These are phyloP conservation scores for Scheffersomyces titani DNA, from an alignment of 1,139 yeast species.

Conservation along the genomic window DNA sequence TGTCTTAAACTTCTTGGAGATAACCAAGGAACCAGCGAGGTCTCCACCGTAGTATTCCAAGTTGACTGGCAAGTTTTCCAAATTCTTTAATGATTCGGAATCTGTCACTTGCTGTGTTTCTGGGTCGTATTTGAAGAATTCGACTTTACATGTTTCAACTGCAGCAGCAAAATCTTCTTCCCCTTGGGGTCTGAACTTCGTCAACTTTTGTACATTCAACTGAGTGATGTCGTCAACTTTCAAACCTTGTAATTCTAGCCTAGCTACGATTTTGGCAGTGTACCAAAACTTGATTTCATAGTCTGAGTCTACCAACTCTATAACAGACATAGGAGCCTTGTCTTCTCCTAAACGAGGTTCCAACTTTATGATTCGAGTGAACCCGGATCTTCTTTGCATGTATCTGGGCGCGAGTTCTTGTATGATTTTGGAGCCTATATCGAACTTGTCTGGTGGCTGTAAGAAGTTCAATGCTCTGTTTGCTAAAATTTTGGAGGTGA, in stretches of 20 bases:
- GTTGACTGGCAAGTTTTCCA: conserved; percentile 35
- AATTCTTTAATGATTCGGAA: conserved; percentile 26
- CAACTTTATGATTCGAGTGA: conserved; percentile 78
- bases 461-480: conserved; percentile 34
- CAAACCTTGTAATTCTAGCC: conserved; percentile 66
- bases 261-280: conserved; percentile 78
- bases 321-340: conserved; percentile 84
- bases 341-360: conserved; percentile 87
- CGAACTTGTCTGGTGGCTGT: conserved; percentile 42
- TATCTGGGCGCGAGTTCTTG: conserved; percentile 68
- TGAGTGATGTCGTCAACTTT: conserved; percentile 63
- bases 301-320: conserved; percentile 80
- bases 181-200: conserved; percentile 50
- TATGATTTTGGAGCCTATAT: conserved; percentile 58
- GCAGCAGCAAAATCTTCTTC: conserved; percentile 55
- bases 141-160: conserved; percentile 63
- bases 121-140: conserved; percentile 21
- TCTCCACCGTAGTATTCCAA: conserved; percentile 29
- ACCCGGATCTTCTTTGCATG: conserved; percentile 69
- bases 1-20: conserved; percentile 39
- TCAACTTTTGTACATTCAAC: conserved; percentile 56
- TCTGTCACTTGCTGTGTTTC: conserved; percentile 26
- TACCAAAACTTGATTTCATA: conserved; percentile 77
- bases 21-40: conserved; percentile 25
- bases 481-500: conserved; percentile 20